Evolutionary conservation across 2,329 filamentous ascomycete genomes (phyloP).

Genomic region (Alternaria gaisen): DNA sequence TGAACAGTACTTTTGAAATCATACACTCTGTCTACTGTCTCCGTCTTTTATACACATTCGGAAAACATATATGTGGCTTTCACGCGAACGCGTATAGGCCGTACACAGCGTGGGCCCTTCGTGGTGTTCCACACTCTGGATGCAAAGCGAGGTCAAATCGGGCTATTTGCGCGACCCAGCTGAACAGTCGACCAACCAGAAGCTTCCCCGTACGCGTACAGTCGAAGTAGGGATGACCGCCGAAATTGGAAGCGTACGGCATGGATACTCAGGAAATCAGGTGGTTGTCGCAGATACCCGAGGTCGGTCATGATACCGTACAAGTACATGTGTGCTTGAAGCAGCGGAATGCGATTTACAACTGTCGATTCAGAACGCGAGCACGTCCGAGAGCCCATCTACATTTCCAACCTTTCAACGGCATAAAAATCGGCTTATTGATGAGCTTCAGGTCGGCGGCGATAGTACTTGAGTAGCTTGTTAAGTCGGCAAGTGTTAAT

Average conservation of each 20-base stretch:
- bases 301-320: background rate
- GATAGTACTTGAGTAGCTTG: background rate
- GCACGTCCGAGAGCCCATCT: background rate
- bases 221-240: background rate
- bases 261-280: background rate
- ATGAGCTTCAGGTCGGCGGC: background rate
- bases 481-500: background rate
- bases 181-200: background rate
- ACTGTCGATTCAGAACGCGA: background rate
- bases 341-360: background rate
- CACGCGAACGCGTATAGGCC: background rate
- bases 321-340: background rate
- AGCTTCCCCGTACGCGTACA: background rate
- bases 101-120: background rate
- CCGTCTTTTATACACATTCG: background rate
- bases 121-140: background rate
- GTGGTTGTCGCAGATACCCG: background rate
- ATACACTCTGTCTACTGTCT: background rate
- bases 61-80: background rate
- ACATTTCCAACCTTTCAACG: background rate
- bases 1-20: background rate
- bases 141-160: background rate
- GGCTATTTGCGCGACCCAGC: conserved; percentile 1
- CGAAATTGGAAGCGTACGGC: background rate
- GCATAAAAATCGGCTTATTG: background rate